Base-by-base conservation (phyloP, 352 stramenopile genomes). In the Phytophthora idaei region DNA sequence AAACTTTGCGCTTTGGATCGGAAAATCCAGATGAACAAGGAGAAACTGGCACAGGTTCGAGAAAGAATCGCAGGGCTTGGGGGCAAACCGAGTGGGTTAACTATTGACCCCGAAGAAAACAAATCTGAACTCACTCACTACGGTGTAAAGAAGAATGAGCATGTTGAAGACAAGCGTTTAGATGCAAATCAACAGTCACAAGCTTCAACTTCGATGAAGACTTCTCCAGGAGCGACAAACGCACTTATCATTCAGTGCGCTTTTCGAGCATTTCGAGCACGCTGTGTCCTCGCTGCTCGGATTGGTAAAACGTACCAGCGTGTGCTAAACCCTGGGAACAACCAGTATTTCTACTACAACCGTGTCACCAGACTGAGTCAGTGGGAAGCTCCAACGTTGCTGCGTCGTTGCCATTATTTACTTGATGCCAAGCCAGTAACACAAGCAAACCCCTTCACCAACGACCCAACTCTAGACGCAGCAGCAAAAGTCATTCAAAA, bases 261-360 rank as follows among this genome's bases (percentile, higher is more conserved):
- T 25, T 77, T 72, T 45, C 69, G 78, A 36, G 51, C 61, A 10
- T 61, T 75, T 41, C 62, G 48, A 32, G 75, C 78, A 5, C 69
- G 69, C 1, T 25, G 58, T 2, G 15, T 64, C 11, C 72, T 83
- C 46, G 44, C 45, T 7, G 32, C 65, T 42, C 61, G 80, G 29
- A 53, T 83, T n/a, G 37, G 54, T 0, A 61, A 66, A 47, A 68
- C 66, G 1, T 80, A 76, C 42, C 59, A 80, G 8, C 67, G 73
- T 4, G 65, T 79, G 5, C 61, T 75, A 34, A 61, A 83, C 32
- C 54, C 70, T 17, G 64, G 60, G 5, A 74, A 55, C 49, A 75
- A 79, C 46, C 59, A 65, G 10, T 83, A 77, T 42, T 84, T 81
- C 42, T 87, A 82, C 73, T 87, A 79, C 70, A 84, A 84, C 65